phyloP scores from a whole-genome alignment of 169 alveolate genomes.

The Blepharisma undulans region DNA sequence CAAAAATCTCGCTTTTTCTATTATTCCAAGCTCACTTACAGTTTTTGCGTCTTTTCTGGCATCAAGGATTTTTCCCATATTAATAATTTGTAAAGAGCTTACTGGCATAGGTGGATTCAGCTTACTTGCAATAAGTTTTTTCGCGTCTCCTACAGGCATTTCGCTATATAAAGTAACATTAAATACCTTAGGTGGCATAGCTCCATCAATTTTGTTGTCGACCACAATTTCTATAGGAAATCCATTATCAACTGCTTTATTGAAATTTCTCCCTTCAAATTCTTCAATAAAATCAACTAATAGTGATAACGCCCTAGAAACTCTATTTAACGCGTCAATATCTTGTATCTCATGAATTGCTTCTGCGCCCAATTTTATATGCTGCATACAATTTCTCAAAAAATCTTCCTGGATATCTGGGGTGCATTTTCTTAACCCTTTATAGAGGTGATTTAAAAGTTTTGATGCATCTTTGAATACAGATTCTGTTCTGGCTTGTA shows the following conservation, averaged over 20 bases:
- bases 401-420: slow-evolving; percentile 6
- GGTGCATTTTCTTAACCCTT: not conserved
- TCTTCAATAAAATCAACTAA: slow-evolving; percentile 14
- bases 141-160: not conserved
- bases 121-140: not conserved
- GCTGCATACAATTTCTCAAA: slow-evolving; percentile 11
- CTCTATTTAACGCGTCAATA: not conserved
- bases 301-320: not conserved
- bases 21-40: not conserved
- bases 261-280: not conserved
- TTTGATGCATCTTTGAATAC: not conserved
- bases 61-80: not conserved
- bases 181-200: not conserved
- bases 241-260: not conserved
- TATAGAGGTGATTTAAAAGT: not conserved
- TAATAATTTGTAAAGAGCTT: not conserved
- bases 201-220: not conserved
- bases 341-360: not conserved
- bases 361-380: not conserved
- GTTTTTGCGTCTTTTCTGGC: not conserved
- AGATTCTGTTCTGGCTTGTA: not conserved
- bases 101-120: not conserved
- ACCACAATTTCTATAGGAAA: not conserved
- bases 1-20: not conserved
- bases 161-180: not conserved